Percentiles rank a stretch among this genome's conserved stretches.
Conservation (phyloP, 208 protist genomes). For the Herpetomonas muscarum region DNA sequence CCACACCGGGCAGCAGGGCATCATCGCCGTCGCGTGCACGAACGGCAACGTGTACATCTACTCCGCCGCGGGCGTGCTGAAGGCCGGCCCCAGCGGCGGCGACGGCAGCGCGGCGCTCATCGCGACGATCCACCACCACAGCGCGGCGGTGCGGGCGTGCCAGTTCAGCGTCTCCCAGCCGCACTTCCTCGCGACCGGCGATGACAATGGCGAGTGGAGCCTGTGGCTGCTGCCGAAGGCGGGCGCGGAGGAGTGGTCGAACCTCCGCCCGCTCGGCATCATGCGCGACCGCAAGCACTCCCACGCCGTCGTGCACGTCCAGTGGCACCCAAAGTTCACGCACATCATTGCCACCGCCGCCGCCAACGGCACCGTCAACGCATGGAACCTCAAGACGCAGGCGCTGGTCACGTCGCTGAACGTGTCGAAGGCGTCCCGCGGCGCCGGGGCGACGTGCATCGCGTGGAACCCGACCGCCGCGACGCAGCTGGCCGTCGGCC, state of each 20-base stretch:
- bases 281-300: slow-evolving; percentile 51
- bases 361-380: slow-evolving; percentile 79
- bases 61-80: slow-evolving; percentile 41
- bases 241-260: slow-evolving; percentile 15
- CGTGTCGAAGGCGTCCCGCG: slow-evolving; percentile 64
- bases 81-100: slow-evolving; percentile 19
- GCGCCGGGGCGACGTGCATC: slow-evolving; percentile 65
- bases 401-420: slow-evolving; percentile 82
- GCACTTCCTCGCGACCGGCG: slow-evolving; percentile 75
- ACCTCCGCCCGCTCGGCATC: slow-evolving; percentile 59
- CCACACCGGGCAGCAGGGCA: slow-evolving; percentile 38
- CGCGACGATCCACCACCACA: slow-evolving; percentile 80
- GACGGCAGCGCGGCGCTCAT: slow-evolving; percentile 49
- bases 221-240: slow-evolving; percentile 91
- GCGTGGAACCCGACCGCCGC: slow-evolving; percentile 94
- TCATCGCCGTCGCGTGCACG: slow-evolving; percentile 62
- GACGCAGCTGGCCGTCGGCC: slow-evolving; percentile 91
- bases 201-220: slow-evolving; percentile 65
- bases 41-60: slow-evolving; percentile 76
- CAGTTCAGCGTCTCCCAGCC: slow-evolving; percentile 93
- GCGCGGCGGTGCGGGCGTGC: slow-evolving; percentile 74
- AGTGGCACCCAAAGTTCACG: slow-evolving; percentile 78
- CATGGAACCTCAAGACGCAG: slow-evolving; percentile 95
- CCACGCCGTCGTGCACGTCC: slow-evolving; percentile 51
- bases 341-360: slow-evolving; percentile 94